Evolutionary conservation across 148 eudicot genomes (phyloP), one percentile per base, ranked within the genome.

Genomic region (Mesembryanthemum crystallinum): DNA sequence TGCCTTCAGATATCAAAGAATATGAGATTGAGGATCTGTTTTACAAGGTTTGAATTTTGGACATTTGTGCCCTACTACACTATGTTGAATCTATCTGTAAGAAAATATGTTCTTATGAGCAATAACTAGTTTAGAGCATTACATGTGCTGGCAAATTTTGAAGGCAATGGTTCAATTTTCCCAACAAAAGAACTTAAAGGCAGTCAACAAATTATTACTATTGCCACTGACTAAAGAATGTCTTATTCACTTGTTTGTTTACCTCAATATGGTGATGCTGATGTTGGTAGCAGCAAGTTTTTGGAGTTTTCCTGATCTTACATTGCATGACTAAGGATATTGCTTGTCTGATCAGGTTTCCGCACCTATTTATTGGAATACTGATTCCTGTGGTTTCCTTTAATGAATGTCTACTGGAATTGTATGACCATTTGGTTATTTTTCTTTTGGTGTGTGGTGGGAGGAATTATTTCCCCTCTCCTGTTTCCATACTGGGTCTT

Each of bases 11-110:
- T 79, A 83, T 95, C 60, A 95, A 79, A 76, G 97, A 95, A 81
- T 73, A 73, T 78, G 99, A 95, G 86, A 80, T 95, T 80, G 99
- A 95, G 85, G 99, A 95, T 85, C 83, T 95, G 49, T 95, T 95
- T 75, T 92, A 87, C 79, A 95, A 95, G 99, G 99, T 95, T 81
- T 75, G 88, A 64, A 7, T 68, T 77, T 42, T 61, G 55, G 29
- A 29, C n/a, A 58, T 57, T 13, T 68, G 39, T 64, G 18, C 23
- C 32, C 24, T 25, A 24, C 24, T 25, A 24, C 69, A 17, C 24
- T 60, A 23, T 20, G 18, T 35, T n/a, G 25, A 23, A 76, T 35
- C 37, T 76, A 24, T 71, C 23, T 45, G 25, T 52, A 47, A 5
- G 25, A n/a, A 69, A n/a, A 32, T 29, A 8, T 14, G 6, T 4